Evolutionary conservation across 2,329 filamentous ascomycete genomes (phyloP), one percentile per base, ranked within the genome.

Genomic region (Aspergillus sergii): DNA sequence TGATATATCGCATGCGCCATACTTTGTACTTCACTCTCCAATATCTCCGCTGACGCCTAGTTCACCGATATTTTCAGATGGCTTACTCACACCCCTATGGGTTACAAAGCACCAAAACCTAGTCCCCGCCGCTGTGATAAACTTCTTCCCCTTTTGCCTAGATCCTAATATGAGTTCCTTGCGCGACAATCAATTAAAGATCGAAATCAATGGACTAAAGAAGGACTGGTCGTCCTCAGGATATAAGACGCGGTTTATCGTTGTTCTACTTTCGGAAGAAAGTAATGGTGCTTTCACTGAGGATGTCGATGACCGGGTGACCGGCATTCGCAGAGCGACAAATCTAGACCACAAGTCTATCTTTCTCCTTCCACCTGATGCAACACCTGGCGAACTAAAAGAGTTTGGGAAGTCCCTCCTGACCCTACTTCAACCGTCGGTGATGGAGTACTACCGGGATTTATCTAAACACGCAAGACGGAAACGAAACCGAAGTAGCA

Each of bases 361-460:
- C 34, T 96, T 96, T 76, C 92, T 95, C 71, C 84, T 97, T 16
- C 90, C 93, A 1, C 88, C 91, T 0, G 88, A 90, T 69, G 88
- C 89, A 9, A 90, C 92, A 5, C 81, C 85, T 3, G 84, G 86
- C 1, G 93, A 96, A 72, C 80, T 96, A 26, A 85, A 88, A 64
- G 87, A 88, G 9, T 93, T 94, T 67, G 88, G 91, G 0, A 88
- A 90, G 60, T 90, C 86, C 58, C 86, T 96, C 46, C 82, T 97
- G 54, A 82, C 87, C 2, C 86, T 89, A 1, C 77, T 97, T 51
- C 93, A 94, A 64, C 87, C 89, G 1, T 83, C 89, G 23, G 88
- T 92, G 23, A 82, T 94, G 53, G 95, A 99, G 71, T 97, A 97
- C 78, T 98, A 98, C 76, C 86, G 94, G 53, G 94, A 99, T 71